phyloP scores from a whole-genome alignment of 2,329 filamentous ascomycete genomes.

The Xylaria sp. region DNA sequence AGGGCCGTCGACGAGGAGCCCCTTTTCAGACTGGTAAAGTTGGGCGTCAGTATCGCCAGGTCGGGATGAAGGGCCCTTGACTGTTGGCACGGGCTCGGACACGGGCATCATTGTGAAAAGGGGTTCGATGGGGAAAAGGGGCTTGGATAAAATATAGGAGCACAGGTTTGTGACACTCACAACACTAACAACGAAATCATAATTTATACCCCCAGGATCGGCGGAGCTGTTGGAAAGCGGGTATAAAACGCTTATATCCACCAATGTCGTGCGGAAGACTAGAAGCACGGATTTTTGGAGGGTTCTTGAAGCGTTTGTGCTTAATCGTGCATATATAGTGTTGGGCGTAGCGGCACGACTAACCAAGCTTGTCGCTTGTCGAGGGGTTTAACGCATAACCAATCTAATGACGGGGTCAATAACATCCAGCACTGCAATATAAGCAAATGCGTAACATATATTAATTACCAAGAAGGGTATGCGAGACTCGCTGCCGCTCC shows the following conservation, averaged over 20 bases:
- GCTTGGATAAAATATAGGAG: neutral
- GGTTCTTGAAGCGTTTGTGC: neutral
- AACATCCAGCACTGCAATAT: neutral
- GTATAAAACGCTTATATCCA: conserved; percentile 26
- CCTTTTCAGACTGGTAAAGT: conserved; percentile 18
- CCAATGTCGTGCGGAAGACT: conserved; percentile 7
- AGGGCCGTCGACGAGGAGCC: conserved; percentile 11
- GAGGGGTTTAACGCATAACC: neutral
- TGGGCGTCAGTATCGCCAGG: neutral
- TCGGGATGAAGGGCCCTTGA: neutral
- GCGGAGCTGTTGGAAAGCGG: conserved; percentile 8
- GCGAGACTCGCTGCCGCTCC: neutral
- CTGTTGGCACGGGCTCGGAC: neutral
- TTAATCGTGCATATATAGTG: conserved; percentile 11
- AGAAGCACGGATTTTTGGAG: neutral
- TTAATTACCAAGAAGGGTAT: neutral
- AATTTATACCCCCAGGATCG: conserved; percentile 4
- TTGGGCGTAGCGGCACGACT: neutral
- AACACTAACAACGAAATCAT: neutral
- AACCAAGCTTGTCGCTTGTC: neutral
- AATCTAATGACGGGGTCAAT: neutral
- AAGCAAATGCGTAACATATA: neutral
- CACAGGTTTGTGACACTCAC: neutral
- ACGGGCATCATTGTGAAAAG: conserved; percentile 9
- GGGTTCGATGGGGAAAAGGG: neutral